Percentiles rank a stretch among this genome's conserved stretches.
phyloP scores from a whole-genome alignment of 2,329 filamentous ascomycete genomes.

The Cylindrodendrum hubeiense region DNA sequence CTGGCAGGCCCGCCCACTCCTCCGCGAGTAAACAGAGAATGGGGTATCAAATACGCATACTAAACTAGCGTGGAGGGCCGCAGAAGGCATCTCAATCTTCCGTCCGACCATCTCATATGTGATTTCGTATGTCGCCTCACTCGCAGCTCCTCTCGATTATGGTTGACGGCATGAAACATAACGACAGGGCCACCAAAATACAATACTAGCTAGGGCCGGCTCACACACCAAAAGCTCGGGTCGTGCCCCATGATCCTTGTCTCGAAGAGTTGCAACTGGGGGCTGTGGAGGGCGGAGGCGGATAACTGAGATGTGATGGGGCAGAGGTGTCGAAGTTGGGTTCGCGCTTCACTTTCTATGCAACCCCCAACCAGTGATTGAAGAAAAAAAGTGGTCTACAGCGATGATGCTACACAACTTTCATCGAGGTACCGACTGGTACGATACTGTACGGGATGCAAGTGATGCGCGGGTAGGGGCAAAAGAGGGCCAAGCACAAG shows the following conservation, averaged over 20 bases:
- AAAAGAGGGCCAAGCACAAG: neutral
- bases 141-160: no score
- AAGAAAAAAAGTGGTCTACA: neutral
- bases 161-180: neutral
- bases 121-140: no score
- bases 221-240: neutral
- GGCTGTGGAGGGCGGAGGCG: neutral
- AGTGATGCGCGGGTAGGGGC: conserved; percentile 15
- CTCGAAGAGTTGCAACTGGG: neutral
- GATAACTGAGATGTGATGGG: neutral
- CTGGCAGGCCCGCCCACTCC: neutral
- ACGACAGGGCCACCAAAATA: neutral
- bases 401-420: neutral
- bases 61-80: neutral
- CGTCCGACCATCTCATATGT: neutral
- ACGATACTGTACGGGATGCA: neutral
- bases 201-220: neutral
- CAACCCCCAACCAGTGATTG: neutral
- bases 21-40: neutral
- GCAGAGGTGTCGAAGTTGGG: neutral
- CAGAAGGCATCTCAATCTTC: neutral
- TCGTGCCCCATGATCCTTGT: neutral
- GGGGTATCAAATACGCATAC: neutral
- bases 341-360: neutral
- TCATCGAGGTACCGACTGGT: neutral